Evolutionary conservation across 1,139 yeast species (phyloP).

Genomic region (Insectozyma bohioensis): DNA sequence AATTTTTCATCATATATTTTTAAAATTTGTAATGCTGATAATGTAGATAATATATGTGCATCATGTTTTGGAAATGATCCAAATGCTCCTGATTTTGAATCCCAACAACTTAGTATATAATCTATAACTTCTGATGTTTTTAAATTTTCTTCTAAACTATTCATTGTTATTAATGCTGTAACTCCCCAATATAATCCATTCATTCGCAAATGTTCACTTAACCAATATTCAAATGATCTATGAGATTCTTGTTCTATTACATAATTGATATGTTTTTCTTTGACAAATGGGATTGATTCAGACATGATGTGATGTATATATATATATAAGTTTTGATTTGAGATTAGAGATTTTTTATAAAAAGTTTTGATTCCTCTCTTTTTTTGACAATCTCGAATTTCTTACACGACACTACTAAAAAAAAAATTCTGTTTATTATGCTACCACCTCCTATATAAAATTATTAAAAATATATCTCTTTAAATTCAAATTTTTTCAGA

Average conservation of each 20-base stretch:
- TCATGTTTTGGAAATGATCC: constrained; percentile 91
- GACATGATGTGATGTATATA: constrained; percentile 1
- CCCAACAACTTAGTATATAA: constrained; percentile 72
- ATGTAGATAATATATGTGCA: constrained; percentile 82
- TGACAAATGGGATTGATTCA: constrained; percentile 7
- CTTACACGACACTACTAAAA: too few relatives aligned
- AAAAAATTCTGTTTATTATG: too few relatives aligned
- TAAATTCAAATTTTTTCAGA: constrained; percentile 47
- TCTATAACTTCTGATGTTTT: constrained; percentile 59
- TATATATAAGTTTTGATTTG: neutral
- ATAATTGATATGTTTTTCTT: constrained; percentile 36
- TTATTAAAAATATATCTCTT: constrained; percentile 43
- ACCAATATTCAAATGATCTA: constrained; percentile 71
- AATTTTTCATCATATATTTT: constrained; percentile 59
- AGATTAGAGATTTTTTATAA: too few relatives aligned
- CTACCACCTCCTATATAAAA: too few relatives aligned
- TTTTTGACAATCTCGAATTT: too few relatives aligned
- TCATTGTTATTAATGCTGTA: constrained; percentile 67
- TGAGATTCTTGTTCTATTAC: constrained; percentile 40
- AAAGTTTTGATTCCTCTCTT: too few relatives aligned
- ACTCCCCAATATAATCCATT: constrained; percentile 97
- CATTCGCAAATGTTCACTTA: constrained; percentile 84
- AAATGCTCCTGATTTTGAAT: constrained; percentile 68
- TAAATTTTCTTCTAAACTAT: constrained; percentile 47
- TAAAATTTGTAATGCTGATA: constrained; percentile 82